phyloP scores from a whole-genome alignment of 192 early-diverging fungal species.

The Phlyctochytrium planicorne region DNA sequence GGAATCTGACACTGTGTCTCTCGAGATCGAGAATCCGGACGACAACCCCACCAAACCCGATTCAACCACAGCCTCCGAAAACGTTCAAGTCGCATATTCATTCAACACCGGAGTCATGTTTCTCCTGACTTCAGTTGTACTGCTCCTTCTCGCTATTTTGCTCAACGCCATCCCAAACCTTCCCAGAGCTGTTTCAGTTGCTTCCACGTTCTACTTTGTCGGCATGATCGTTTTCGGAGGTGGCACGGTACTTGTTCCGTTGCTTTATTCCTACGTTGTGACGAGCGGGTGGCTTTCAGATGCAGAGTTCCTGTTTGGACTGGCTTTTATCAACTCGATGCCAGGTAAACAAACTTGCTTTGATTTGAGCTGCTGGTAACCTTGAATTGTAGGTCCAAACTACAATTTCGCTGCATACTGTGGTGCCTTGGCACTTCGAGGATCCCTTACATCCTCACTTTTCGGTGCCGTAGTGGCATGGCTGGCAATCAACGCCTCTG shows the following conservation, averaged over 20 bases:
- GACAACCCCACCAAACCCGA: constrained; percentile 7
- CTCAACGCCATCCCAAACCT: constrained; percentile 22
- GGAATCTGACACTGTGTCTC: not conserved
- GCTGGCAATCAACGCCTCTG: constrained; percentile 64
- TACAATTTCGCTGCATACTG: constrained; percentile 69
- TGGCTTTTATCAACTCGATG: constrained; percentile 56
- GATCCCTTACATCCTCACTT: constrained; percentile 28
- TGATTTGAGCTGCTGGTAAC: constrained; percentile 48
- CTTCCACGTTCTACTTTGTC: constrained; percentile 56
- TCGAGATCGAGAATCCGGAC: too few relatives aligned
- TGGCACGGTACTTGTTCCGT: constrained; percentile 62
- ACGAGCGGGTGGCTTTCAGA: constrained; percentile 46
- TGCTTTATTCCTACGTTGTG: constrained; percentile 47
- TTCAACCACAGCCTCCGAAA: constrained; percentile 8
- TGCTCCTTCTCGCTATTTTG: constrained; percentile 44
- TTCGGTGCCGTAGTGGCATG: constrained; percentile 54
- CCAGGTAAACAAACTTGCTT: too few relatives aligned
- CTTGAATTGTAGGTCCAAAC: constrained; percentile 55
- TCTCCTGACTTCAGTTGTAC: constrained; percentile 1
- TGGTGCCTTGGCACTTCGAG: constrained; percentile 56
- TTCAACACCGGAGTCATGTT: constrained; percentile 5
- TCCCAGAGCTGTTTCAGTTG: constrained; percentile 35
- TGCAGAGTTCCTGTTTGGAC: constrained; percentile 60
- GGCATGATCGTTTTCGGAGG: constrained; percentile 65
- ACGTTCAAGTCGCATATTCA: not conserved